Evolutionary conservation across 164 flowering plant genomes (phyloP), one percentile per base, ranked within the genome.

Genomic region (Liriodendron chinense): DNA sequence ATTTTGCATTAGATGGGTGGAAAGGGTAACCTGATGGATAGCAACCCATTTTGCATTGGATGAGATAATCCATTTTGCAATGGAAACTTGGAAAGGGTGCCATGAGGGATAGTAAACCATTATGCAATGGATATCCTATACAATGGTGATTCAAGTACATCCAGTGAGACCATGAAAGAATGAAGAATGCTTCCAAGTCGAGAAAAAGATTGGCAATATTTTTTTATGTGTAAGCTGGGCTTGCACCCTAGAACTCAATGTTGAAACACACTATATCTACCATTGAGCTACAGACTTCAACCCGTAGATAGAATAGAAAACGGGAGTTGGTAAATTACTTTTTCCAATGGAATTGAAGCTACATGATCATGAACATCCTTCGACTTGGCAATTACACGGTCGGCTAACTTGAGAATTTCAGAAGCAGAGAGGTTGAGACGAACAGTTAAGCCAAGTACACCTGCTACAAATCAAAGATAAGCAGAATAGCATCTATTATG

Each of bases 321-420:
- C 25, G 57, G 76, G 24, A 65, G n/a, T 49, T 34, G 49, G 53
- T 25, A 23, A 13, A 65, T 23, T 69, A 92, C 99, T 93, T 90
- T 91, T 71, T 93, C 91, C 18, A 91, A 89, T 0, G 97, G 93
- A 76, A 96, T 85, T 0, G 98, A 88, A 79, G 96, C 98, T 57
- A 93, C 90, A 9, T 88, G 85, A 80, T 94, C 93, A 73, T 94
- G 91, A 78, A 94, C 97, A 70, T 77, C 78, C 74, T 90, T 94
- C 12, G 98, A 92, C 81, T 85, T 87, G n/a, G 89, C 84, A 73
- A 96, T 82, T 34, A 96, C 79, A 13, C 73, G 82, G 74, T 92
- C 92, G 8, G 97, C 90, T 56, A 96, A 74, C 76, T 83, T 91
- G 47, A 86, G 82, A 83, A 96, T 91, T 77, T 91, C 98, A 18